Evolutionary conservation across 2,329 filamentous ascomycete genomes (phyloP).

Genomic region (Aureobasidium sp.): DNA sequence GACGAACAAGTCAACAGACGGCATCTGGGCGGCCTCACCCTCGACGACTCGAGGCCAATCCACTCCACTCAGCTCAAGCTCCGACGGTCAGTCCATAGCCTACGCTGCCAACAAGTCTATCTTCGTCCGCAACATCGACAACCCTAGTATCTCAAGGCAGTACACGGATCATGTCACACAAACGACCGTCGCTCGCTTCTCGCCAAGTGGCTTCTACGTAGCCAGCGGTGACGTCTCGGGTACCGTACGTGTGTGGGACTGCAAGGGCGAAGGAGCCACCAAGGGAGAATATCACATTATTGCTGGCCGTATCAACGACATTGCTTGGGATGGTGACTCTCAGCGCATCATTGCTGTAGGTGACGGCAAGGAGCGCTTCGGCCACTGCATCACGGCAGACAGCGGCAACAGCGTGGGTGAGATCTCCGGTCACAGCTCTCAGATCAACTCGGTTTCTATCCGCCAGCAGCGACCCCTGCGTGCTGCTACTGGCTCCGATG

Average conservation of each 20-base stretch:
- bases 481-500: conserved; percentile 85
- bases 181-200: conserved; percentile 89
- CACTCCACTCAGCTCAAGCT: conserved; percentile 79
- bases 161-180: conserved; percentile 85
- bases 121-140: conserved; percentile 89
- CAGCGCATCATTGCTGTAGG: conserved; percentile 95
- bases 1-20: conserved; percentile 38
- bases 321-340: conserved; percentile 95
- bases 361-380: conserved; percentile 87
- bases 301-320: conserved; percentile 87
- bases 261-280: conserved; percentile 74
- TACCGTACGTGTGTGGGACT: conserved; percentile 85
- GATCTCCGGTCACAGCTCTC: conserved; percentile 82
- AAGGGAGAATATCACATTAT: conserved; percentile 95
- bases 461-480: conserved; percentile 83
- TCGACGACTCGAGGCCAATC: conserved; percentile 78
- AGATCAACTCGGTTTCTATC: conserved; percentile 86
- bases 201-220: conserved; percentile 89
- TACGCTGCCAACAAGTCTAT: conserved; percentile 96
- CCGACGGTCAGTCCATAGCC: conserved; percentile 83
- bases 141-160: conserved; percentile 75
- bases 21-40: conserved; percentile 79
- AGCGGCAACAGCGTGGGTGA: conserved; percentile 95
- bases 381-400: conserved; percentile 89
- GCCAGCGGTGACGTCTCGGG: conserved; percentile 85